These are phyloP conservation scores for Leccinum uliginosum DNA, from an alignment of 768 basidiomycete species.

Conservation along the genomic window DNA sequence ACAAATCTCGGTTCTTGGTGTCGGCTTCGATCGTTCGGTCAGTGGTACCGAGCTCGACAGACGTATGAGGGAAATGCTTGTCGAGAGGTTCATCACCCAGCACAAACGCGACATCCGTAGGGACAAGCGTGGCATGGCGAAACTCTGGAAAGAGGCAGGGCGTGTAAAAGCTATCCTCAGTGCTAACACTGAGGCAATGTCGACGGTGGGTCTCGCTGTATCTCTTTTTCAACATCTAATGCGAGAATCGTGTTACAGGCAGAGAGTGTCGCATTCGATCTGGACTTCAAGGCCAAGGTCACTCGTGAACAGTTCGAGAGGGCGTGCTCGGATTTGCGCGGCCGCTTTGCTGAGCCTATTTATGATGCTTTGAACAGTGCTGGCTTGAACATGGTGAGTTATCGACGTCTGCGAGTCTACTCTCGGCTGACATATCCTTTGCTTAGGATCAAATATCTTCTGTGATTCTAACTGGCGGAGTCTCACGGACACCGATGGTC, in stretches of 20 bases:
- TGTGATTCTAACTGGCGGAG: slow-evolving; percentile 90
- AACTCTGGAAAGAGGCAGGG: slow-evolving; percentile 90
- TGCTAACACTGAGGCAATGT: slow-evolving; percentile 79
- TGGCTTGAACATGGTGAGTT: slow-evolving; percentile 59
- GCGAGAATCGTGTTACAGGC: slow-evolving; percentile 42
- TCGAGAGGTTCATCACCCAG: slow-evolving; percentile 70
- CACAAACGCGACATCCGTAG: slow-evolving; percentile 61
- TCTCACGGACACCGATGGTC: slow-evolving; percentile 87
- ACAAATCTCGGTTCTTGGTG: slow-evolving; percentile 71
- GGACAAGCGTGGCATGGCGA: slow-evolving; percentile 85
- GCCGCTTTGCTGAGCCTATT: slow-evolving; percentile 66
- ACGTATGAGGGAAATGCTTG: slow-evolving; percentile 74
- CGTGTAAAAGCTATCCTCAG: slow-evolving; percentile 90
- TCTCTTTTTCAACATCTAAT: neutral
- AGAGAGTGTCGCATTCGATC: slow-evolving; percentile 85
- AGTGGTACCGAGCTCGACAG: slow-evolving; percentile 87
- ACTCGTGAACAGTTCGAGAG: slow-evolving; percentile 76
- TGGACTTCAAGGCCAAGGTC: slow-evolving; percentile 82
- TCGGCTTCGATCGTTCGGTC: slow-evolving; percentile 71
- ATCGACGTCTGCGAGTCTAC: neutral
- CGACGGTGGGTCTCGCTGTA: slow-evolving; percentile 48
- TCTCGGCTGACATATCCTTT: neutral
- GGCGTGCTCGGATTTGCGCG: slow-evolving; percentile 61
- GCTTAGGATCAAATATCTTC: slow-evolving; percentile 77
- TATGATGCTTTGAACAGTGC: slow-evolving; percentile 65